Percentiles rank a stretch among this genome's conserved stretches.
phyloP scores from a whole-genome alignment of 768 basidiomycete genomes.

The Mycena capillaripes region DNA sequence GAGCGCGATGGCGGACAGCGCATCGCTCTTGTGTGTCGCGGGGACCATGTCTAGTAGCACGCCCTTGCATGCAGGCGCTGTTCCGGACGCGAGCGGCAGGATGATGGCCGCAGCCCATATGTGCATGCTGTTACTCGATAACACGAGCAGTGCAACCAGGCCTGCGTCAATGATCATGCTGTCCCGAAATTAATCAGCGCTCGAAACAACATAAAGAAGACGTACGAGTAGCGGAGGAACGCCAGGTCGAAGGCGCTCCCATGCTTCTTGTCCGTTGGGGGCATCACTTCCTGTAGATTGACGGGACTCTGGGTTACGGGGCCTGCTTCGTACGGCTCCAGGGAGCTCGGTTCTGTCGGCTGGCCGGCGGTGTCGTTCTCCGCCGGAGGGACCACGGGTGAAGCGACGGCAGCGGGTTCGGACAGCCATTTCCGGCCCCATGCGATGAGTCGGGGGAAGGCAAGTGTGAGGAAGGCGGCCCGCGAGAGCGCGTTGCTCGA shows the following conservation, averaged over 20 bases:
- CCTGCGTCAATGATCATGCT: slow-evolving; percentile 28
- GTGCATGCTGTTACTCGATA: slow-evolving; percentile 2
- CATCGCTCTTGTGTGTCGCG: slow-evolving; percentile 14
- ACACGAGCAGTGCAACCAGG: slow-evolving; percentile 24
- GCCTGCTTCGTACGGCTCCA: neutral
- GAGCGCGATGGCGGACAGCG: slow-evolving; percentile 25
- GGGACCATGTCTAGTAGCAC: slow-evolving; percentile 33
- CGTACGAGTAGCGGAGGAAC: slow-evolving; percentile 31
- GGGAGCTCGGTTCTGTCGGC: neutral
- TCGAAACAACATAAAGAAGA: neutral
- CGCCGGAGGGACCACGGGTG: neutral
- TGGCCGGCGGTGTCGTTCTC: neutral
- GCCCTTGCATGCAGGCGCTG: slow-evolving; percentile 32
- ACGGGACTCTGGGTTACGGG: neutral
- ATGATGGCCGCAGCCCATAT: slow-evolving; percentile 26
- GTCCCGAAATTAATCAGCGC: neutral
- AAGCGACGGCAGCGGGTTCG: neutral
- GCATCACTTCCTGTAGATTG: neutral
- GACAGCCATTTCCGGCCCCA: slow-evolving; percentile 7
- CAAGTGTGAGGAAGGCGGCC: slow-evolving; percentile 33
- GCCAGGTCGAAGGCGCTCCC: slow-evolving; percentile 28
- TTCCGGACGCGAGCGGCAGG: slow-evolving; percentile 29
- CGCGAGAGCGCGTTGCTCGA: slow-evolving; percentile 33
- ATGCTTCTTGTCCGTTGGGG: neutral
- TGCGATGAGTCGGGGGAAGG: slow-evolving; percentile 29